Conservation (phyloP, 768 basidiomycete species). For the Tricholoma hemisulphureum region DNA sequence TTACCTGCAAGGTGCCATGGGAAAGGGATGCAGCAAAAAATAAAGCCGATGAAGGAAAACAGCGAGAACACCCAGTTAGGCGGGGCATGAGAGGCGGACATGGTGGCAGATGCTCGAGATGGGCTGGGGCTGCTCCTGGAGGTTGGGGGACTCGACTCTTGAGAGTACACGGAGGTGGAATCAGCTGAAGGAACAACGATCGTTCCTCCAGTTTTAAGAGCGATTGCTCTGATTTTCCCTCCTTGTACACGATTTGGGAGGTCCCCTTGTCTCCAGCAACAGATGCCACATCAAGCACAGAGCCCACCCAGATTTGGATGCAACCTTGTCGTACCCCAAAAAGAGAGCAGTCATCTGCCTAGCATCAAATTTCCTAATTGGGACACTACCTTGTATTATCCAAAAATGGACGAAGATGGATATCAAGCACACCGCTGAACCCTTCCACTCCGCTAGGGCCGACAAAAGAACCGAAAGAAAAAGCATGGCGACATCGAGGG, state of each 20-base stretch:
- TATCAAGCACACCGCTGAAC: neutral
- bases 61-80: constrained; percentile 47
- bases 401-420: too few relatives aligned
- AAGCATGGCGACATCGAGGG: neutral
- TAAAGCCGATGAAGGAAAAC: constrained; percentile 57
- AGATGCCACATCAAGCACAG: neutral
- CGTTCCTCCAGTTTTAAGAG: constrained; percentile 35
- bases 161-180: constrained; percentile 33
- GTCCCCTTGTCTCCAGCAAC: constrained; percentile 42
- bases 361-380: constrained; percentile 24
- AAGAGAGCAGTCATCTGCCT: constrained; percentile 4
- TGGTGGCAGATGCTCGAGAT: constrained; percentile 10
- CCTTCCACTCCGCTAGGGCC: neutral
- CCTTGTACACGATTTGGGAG: constrained; percentile 40
- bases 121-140: constrained; percentile 13
- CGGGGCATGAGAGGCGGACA: constrained; percentile 34
- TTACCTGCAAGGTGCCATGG: constrained; percentile 68
- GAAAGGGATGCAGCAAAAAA: constrained; percentile 56
- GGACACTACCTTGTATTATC: constrained; percentile 33
- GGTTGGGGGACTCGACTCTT: constrained; percentile 11
- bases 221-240: constrained; percentile 30
- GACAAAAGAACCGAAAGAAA: constrained; percentile 1
- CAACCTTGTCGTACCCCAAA: constrained; percentile 22
- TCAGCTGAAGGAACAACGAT: constrained; percentile 28
- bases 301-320: constrained; percentile 21